Evolutionary conservation across 2,329 filamentous ascomycete species (phyloP).

Genomic region (Claviceps sp.): DNA sequence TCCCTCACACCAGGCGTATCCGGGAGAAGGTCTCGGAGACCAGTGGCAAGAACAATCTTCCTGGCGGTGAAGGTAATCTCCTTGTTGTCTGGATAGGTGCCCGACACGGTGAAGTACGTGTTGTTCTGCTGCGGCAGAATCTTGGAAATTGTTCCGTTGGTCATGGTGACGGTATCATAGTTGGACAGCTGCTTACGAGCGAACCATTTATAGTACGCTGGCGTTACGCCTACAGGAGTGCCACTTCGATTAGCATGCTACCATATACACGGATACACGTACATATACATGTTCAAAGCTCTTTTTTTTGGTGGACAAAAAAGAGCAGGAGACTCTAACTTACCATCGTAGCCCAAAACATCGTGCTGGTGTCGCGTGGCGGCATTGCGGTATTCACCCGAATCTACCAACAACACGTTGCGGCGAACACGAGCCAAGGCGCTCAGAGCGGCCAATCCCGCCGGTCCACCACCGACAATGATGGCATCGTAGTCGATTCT

Average conservation of each 20-base stretch:
- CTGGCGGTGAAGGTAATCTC: constrained; percentile 28
- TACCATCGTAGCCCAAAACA: constrained; percentile 46
- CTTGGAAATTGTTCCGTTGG: constrained; percentile 37
- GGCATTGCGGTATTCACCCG: constrained; percentile 42
- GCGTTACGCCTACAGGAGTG: constrained; percentile 31
- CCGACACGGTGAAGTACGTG: constrained; percentile 31
- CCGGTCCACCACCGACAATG: constrained; percentile 43
- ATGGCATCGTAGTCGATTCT: constrained; percentile 36
- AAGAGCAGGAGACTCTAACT: neutral
- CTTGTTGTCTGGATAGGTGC: constrained; percentile 8
- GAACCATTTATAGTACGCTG: constrained; percentile 37
- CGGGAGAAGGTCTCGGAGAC: constrained; percentile 41
- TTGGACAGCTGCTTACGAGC: constrained; percentile 38
- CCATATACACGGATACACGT: no score
- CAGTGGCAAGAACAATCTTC: constrained; percentile 45
- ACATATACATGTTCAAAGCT: no score
- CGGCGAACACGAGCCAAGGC: constrained; percentile 45
- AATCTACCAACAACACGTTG: constrained; percentile 43
- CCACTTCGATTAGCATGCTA: neutral
- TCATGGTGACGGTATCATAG: constrained; percentile 35
- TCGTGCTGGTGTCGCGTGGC: constrained; percentile 47
- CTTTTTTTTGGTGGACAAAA: no score
- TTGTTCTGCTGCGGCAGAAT: constrained; percentile 25
- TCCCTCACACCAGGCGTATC: constrained; percentile 38
- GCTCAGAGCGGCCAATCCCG: constrained; percentile 40